Evolutionary conservation across 2,329 filamentous ascomycete genomes (phyloP), one percentile per base, ranked within the genome.

Genomic region (Uncinocarpus reesii): DNA sequence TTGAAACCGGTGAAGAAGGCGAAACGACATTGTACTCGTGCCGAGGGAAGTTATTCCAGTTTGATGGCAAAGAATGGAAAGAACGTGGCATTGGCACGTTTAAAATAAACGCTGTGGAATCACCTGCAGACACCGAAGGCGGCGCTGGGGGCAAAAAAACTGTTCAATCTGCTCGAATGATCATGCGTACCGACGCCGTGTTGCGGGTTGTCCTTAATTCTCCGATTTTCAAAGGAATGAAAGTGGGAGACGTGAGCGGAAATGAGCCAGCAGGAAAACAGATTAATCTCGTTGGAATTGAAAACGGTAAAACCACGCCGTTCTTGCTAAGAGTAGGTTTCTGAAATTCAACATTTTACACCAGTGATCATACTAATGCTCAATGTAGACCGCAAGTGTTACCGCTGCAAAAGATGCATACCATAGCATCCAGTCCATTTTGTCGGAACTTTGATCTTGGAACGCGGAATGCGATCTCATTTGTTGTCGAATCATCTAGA

Each of bases 171-270:
- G 77, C 83, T 20, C 83, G 90, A 35, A 77, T 96, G 55, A 77
- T 96, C 52, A 88, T 95, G 80, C 83, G 90, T 15, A 87, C 93
- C 56, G 89, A 95, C 60, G 87, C 88, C 52, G 92, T 86, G 1
- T 81, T 89, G 59, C 79, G 87, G 18, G 80, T 96, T 47, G 81
- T 95, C 53, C 72, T 96, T 43, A 96, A 96, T 67, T 86, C 84
- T 1, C 79, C 81, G 1, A 75, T 96, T 51, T 78, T 87, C 51
- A 83, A 85, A 49, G 78, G 81, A 4, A 84, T 93, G 77, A 79
- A 80, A 37, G 86, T 93, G 60, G 82, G 87, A 52, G 79, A 88
- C 53, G 61, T 68, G 3, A 62, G 66, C 34, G 77, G 78, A 42
- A 68, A 69, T 44, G 84, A 83, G 57, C 81, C 86, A 24, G 79